Percentiles rank a stretch among this genome's conserved stretches.
Evolutionary conservation across 164 flowering plant genomes (phyloP).

Genomic region (Stephania cephalantha): DNA sequence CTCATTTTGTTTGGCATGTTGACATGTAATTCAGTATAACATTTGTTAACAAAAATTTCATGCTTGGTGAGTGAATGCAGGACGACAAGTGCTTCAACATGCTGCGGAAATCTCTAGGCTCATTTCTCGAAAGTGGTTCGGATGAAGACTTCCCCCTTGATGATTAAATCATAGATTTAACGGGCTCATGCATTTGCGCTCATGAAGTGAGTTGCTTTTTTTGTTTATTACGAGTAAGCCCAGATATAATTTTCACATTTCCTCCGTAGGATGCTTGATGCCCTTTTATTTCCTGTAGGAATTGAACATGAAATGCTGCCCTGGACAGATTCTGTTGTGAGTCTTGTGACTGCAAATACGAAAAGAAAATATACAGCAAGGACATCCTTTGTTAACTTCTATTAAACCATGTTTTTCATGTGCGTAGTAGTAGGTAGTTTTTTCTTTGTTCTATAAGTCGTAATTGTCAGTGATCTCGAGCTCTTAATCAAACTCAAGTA

Average conservation of each 20-base stretch:
- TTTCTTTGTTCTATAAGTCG: too few relatives aligned
- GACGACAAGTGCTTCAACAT: slow-evolving; percentile 88
- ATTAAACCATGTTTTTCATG: too few relatives aligned
- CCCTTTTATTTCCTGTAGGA: not conserved
- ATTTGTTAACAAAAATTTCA: not conserved
- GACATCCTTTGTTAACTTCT: too few relatives aligned
- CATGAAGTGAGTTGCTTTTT: not conserved
- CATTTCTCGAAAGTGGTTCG: slow-evolving; percentile 63
- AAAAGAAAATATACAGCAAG: too few relatives aligned
- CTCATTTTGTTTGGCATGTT: not conserved
- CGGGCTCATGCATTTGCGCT: not conserved
- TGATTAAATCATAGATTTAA: slow-evolving; percentile 29
- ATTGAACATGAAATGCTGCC: not conserved
- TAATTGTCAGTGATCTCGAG: too few relatives aligned
- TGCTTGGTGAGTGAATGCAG: slow-evolving; percentile 28
- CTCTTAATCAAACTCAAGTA: too few relatives aligned
- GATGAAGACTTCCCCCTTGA: slow-evolving; percentile 77
- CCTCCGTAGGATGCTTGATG: not conserved
- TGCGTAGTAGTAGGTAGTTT: too few relatives aligned
- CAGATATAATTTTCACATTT: not conserved
- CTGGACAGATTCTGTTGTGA: too few relatives aligned
- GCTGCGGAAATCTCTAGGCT: slow-evolving; percentile 74
- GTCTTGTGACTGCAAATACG: too few relatives aligned
- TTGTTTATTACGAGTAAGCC: not conserved
- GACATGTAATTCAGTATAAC: too few relatives aligned